Percentiles rank a stretch among this genome's conserved stretches.
These are phyloP conservation scores for Aspergillus amoenus DNA, from an alignment of 2,329 filamentous ascomycete genomes.

Conservation along the genomic window DNA sequence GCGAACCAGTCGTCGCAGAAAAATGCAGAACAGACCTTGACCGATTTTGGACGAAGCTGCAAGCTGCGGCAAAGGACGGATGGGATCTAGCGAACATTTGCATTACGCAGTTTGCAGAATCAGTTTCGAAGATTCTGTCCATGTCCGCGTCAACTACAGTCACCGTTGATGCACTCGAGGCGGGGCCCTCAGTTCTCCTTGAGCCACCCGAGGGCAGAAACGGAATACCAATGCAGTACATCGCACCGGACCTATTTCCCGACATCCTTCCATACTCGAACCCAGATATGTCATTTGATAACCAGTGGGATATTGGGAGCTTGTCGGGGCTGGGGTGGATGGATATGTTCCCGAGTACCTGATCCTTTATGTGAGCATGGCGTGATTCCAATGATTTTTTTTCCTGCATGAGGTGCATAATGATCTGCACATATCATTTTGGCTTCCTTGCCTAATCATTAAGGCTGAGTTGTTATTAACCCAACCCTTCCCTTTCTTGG, in stretches of 20 bases:
- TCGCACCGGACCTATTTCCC: slow-evolving; percentile 9
- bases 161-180: not conserved
- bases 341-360: not conserved
- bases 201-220: not conserved
- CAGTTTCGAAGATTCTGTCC: slow-evolving; percentile 17
- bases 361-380: no score
- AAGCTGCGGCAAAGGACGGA: slow-evolving; percentile 15
- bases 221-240: not conserved
- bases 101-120: slow-evolving; percentile 18
- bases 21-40: no score
- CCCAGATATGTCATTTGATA: slow-evolving; percentile 16
- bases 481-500: no score
- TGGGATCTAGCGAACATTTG: slow-evolving; percentile 24
- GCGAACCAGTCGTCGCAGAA: no score
- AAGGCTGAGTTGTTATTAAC: no score
- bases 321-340: slow-evolving; percentile 14
- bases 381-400: no score
- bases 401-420: no score
- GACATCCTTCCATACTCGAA: slow-evolving; percentile 17
- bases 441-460: no score
- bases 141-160: not conserved
- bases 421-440: no score
- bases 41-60: slow-evolving; percentile 9
- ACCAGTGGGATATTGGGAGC: slow-evolving; percentile 14
- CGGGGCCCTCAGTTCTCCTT: not conserved